Percentiles rank a stretch among this genome's conserved stretches.
Conservation (phyloP, 208 protist genomes). For the Leishmania mexicana region DNA sequence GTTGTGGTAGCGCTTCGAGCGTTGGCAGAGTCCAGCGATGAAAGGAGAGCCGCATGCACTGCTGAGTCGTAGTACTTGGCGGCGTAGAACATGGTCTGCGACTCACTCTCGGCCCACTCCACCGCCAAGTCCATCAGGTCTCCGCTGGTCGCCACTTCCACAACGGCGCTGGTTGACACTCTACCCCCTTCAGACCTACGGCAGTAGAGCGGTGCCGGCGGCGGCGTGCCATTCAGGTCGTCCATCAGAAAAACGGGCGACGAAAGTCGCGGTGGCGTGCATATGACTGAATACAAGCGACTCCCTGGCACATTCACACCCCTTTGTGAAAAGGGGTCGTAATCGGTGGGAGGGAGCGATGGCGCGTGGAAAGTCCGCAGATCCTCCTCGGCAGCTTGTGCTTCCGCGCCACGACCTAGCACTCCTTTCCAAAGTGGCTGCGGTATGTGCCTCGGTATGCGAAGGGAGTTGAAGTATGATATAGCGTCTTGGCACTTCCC, state of each 20-base stretch:
- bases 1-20: neutral
- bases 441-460: slow-evolving; percentile 27
- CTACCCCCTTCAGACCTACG: neutral
- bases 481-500: slow-evolving; percentile 31
- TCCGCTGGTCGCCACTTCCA: slow-evolving; percentile 27
- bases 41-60: slow-evolving; percentile 30
- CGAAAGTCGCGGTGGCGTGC: slow-evolving; percentile 27
- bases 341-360: neutral
- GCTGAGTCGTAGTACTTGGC: slow-evolving; percentile 62
- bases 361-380: neutral
- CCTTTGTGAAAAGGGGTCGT: slow-evolving; percentile 2
- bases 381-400: neutral
- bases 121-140: slow-evolving; percentile 54
- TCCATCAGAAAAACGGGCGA: slow-evolving; percentile 14
- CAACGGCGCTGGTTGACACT: neutral
- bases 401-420: neutral
- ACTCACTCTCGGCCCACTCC: slow-evolving; percentile 60
- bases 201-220: slow-evolving; percentile 11
- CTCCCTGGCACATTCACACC: neutral
- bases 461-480: slow-evolving; percentile 55
- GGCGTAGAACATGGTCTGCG: slow-evolving; percentile 57
- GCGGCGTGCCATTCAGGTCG: neutral
- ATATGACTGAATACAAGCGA: slow-evolving; percentile 23
- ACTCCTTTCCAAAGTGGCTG: slow-evolving; percentile 21
- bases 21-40: slow-evolving; percentile 5